Evolutionary conservation across 345 rosid genomes (phyloP), one percentile per base, ranked within the genome.

Genomic region (Gossypium anomalum): DNA sequence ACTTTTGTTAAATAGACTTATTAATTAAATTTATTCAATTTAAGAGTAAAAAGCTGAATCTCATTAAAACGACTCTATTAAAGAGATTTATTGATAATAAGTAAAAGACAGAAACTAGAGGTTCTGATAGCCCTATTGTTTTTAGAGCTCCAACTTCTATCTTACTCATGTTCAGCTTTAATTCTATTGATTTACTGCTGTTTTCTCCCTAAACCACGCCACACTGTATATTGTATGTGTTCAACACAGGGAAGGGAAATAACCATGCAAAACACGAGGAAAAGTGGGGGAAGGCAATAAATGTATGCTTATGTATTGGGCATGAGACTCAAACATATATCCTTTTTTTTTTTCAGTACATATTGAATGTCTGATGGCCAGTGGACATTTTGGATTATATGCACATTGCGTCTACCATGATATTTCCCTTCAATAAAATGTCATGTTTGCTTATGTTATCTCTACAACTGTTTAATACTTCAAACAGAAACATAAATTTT

Each of bases 401-500:
- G 45, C 25, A 47, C 20, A 23, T 67, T 67, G 56, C 41, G 47
- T 67, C 41, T 23, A 48, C 71, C 38, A 25, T 49, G 58, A 15
- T 10, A 67, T 68, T 64, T 15, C 72, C 43, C 58, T 68, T 68
- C 58, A 16, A 23, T 68, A 48, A 68, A 14, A 68, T 68, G 43
- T 22, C 53, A 68, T 25, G 25, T 13, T 23, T 15, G 72, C 72
- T 25, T 9, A 48, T 48, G n/a, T 23, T 23, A 23, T 23, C 41
- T 48, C 3, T 48, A 48, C 43, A 67, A 15, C 19, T 8, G 7
- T 48, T 67, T 67, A 13, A 12, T 67, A 67, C 34, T 67, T 47
- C 9, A 6, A 7, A 14, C 15, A 67, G 29, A 47, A 22, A 67
- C 34, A 67, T 47, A 19, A 43, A 22, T 14, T 48, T 48, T 1